Conservation (phyloP, 768 basidiomycete genomes). For the Tubosaeta brunneosetosa region DNA sequence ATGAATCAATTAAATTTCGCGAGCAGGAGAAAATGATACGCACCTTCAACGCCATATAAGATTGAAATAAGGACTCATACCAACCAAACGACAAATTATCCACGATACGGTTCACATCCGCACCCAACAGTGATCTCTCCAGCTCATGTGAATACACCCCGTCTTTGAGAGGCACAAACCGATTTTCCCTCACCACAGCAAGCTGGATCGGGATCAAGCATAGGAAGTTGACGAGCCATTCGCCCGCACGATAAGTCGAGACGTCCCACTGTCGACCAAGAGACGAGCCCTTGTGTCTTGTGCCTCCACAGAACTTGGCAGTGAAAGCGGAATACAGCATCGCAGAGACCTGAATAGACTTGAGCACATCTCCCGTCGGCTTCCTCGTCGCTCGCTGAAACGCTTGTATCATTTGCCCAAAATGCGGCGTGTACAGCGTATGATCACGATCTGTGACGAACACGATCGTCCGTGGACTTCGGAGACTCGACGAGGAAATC, state of each 20-base stretch:
- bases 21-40: slow-evolving; percentile 30
- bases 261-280: slow-evolving; percentile 20
- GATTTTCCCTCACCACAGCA: slow-evolving; percentile 54
- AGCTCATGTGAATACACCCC: slow-evolving; percentile 46
- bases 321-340: slow-evolving; percentile 28
- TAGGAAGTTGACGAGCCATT: slow-evolving; percentile 58
- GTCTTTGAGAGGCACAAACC: slow-evolving; percentile 58
- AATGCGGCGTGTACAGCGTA: slow-evolving; percentile 38
- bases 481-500: slow-evolving; percentile 31
- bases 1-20: slow-evolving; percentile 12
- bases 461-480: slow-evolving; percentile 33
- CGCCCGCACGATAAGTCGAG: slow-evolving; percentile 45
- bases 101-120: slow-evolving; percentile 53
- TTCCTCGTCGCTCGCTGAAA: slow-evolving; percentile 52
- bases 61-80: slow-evolving; percentile 62
- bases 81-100: slow-evolving; percentile 55
- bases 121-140: slow-evolving; percentile 53
- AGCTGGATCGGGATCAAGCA: slow-evolving; percentile 65
- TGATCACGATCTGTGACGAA: slow-evolving; percentile 42
- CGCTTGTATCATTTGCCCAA: slow-evolving; percentile 37
- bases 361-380: slow-evolving; percentile 44
- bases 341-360: slow-evolving; percentile 33
- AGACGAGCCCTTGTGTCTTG: background rate
- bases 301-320: slow-evolving; percentile 5
- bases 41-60: slow-evolving; percentile 56